Percentiles rank a stretch among this genome's conserved stretches.
These are phyloP conservation scores for Sonneratia caseolaris DNA, from an alignment of 345 rosid genomes.

Conservation along the genomic window DNA sequence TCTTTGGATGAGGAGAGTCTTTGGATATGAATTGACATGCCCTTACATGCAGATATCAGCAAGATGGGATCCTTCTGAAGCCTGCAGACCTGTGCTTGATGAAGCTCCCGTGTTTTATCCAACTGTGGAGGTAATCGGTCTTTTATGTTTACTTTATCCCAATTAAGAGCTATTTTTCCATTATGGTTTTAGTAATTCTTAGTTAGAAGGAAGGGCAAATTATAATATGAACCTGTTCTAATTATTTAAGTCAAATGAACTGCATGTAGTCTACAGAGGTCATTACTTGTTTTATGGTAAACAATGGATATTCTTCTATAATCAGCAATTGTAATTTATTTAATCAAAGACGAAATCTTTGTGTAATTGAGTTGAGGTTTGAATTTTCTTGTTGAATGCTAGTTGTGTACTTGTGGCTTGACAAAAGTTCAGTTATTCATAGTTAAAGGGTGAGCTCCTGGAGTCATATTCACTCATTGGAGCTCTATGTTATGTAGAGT, in stretches of 20 bases:
- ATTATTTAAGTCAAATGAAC: neutral
- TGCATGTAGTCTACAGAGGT: neutral
- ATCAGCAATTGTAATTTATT: no score
- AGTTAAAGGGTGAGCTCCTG: neutral
- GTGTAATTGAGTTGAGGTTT: neutral
- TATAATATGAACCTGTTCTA: no score
- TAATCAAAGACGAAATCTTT: neutral
- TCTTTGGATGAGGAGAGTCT: conserved; percentile 2
- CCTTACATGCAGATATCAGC: conserved; percentile 48
- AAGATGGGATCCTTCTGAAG: conserved; percentile 71
- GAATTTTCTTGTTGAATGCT: neutral
- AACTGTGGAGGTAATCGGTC: conserved; percentile 53
- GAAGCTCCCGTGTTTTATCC: conserved; percentile 92
- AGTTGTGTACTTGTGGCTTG: neutral
- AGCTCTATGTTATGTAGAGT: neutral
- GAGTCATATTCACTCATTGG: neutral
- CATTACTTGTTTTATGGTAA: neutral
- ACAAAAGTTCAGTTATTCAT: neutral
- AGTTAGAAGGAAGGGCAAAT: no score
- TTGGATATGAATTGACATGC: conserved; percentile 2
- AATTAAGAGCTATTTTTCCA: no score
- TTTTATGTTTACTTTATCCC: neutral
- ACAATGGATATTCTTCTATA: no score
- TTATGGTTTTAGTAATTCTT: no score
- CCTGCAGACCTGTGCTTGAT: conserved; percentile 70